phyloP scores from a whole-genome alignment of 2,329 filamentous ascomycete species.

The Cercospora zeae-maydis region DNA sequence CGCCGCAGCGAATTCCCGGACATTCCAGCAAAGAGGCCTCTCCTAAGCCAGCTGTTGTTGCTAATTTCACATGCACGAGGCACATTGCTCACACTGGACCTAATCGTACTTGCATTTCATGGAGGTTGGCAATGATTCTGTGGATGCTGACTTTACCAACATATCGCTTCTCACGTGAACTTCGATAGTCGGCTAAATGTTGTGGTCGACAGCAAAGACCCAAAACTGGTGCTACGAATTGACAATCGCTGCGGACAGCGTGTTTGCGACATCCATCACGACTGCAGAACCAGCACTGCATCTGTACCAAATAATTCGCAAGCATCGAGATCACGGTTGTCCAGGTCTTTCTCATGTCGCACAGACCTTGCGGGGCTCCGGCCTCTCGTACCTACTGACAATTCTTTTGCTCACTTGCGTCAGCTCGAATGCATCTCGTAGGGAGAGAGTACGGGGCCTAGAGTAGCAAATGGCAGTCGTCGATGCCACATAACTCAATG shows the following conservation, averaged over 20 bases:
- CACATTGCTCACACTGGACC: neutral
- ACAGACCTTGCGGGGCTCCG: neutral
- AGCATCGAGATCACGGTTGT: neutral
- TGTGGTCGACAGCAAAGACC: neutral
- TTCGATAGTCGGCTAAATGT: neutral
- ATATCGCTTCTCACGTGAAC: neutral
- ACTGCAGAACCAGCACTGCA: neutral
- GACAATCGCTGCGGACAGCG: neutral
- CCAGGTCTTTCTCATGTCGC: neutral
- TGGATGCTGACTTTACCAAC: neutral
- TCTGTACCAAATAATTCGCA: neutral
- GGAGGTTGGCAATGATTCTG: neutral
- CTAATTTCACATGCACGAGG: neutral
- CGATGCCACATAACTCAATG: neutral
- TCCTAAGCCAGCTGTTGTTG: neutral
- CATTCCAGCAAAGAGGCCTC: neutral
- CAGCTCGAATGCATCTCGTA: neutral
- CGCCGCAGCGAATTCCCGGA: neutral
- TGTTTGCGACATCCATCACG: neutral
- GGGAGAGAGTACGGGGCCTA: neutral
- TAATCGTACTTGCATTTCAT: neutral
- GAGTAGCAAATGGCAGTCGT: neutral
- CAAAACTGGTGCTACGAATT: neutral
- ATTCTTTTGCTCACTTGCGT: neutral
- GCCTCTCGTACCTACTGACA: neutral